Evolutionary conservation across 2,329 filamentous ascomycete species (phyloP).

Genomic region (Botrytis tulipae): DNA sequence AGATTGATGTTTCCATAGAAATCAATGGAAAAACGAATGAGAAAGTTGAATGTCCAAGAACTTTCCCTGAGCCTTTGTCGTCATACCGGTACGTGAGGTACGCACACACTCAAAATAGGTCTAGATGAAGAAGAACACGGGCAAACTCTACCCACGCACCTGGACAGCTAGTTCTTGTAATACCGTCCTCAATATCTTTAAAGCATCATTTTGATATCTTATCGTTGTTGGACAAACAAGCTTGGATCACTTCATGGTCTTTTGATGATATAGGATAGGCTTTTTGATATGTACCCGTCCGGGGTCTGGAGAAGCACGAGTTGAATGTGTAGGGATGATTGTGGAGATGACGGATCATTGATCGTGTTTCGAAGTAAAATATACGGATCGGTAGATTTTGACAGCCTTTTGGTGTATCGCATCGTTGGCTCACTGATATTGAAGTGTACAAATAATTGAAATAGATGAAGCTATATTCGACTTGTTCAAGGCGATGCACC

Average conservation of each 20-base stretch:
- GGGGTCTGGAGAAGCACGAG: conserved; percentile 20
- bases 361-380: neutral
- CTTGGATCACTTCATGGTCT: conserved; percentile 15
- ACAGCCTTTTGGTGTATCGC: neutral
- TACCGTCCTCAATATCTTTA: neutral
- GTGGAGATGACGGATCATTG: conserved; percentile 8
- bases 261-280: neutral
- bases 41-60: neutral
- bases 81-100: conserved; percentile 14
- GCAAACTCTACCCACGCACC: conserved; percentile 8
- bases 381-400: neutral
- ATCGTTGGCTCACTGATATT: neutral
- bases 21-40: conserved; percentile 9
- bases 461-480: neutral
- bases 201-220: neutral
- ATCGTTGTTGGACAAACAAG: conserved; percentile 12
- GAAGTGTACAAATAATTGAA: neutral
- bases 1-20: neutral
- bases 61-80: neutral
- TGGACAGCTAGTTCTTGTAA: conserved; percentile 11
- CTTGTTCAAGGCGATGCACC: neutral
- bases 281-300: conserved; percentile 21
- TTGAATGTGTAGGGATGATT: neutral
- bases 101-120: neutral
- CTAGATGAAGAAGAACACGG: neutral